Evolutionary conservation across 208 protist species (phyloP).

Genomic region (Trypanosoma vivax): DNA sequence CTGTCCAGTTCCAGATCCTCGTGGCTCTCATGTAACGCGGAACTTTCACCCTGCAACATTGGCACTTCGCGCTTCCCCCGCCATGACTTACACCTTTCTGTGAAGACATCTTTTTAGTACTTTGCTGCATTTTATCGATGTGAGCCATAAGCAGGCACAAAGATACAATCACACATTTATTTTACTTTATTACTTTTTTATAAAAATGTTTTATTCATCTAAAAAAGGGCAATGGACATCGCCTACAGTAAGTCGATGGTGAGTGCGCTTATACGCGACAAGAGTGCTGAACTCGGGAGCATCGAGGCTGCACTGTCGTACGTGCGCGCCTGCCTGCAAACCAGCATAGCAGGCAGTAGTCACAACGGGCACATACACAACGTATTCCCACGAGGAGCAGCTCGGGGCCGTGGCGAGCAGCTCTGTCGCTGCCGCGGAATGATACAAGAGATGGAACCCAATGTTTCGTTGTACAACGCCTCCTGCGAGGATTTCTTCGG

Average conservation of each 20-base stretch:
- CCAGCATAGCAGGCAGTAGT: background rate
- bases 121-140: no score
- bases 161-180: no score
- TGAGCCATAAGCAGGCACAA: no score
- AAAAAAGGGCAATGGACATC: background rate
- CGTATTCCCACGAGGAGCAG: constrained; percentile 31
- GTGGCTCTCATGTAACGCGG: no score
- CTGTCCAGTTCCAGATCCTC: no score
- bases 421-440: constrained; percentile 71
- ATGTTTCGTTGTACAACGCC: constrained; percentile 46
- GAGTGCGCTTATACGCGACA: constrained; percentile 27
- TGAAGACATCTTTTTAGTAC: no score
- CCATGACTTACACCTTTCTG: no score
- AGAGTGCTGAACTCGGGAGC: constrained; percentile 20
- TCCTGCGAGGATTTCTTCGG: constrained; percentile 34
- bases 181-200: no score
- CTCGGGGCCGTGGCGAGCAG: constrained; percentile 12
- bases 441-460: constrained; percentile 72
- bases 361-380: constrained; percentile 15
- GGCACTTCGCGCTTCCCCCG: no score
- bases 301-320: constrained; percentile 21
- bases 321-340: constrained; percentile 16
- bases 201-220: no score
- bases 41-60: no score
- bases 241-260: constrained; percentile 22